These are phyloP conservation scores for Colletotrichum eleusines DNA, from an alignment of 2,329 filamentous ascomycete genomes.

Conservation along the genomic window DNA sequence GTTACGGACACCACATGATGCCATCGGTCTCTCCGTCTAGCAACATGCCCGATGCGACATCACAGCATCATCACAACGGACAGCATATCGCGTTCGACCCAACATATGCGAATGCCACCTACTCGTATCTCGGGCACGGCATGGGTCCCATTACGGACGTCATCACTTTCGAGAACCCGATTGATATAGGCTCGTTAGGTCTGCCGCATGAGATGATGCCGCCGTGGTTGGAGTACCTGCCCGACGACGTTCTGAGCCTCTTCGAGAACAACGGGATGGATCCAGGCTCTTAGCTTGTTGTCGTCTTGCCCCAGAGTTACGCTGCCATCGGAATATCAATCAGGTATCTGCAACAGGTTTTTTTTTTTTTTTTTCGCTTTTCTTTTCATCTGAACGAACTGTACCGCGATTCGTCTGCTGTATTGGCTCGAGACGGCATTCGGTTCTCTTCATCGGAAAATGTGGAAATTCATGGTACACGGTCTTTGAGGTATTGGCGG, in stretches of 20 bases:
- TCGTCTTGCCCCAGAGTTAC: too few relatives aligned
- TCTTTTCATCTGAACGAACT: not conserved
- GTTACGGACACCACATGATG: slow-evolving; percentile 57
- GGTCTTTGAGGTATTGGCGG: not conserved
- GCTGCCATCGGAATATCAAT: not conserved
- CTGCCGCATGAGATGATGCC: slow-evolving; percentile 74
- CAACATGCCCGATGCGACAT: slow-evolving; percentile 52
- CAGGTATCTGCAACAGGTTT: not conserved
- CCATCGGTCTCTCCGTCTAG: slow-evolving; percentile 57
- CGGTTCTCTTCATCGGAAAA: not conserved
- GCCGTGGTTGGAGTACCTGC: slow-evolving; percentile 79
- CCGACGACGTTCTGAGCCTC: slow-evolving; percentile 72
- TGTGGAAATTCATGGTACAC: not conserved
- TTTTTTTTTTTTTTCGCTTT: too few relatives aligned
- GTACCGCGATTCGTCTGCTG: too few relatives aligned
- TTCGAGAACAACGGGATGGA: slow-evolving; percentile 54
- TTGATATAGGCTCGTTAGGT: slow-evolving; percentile 78
- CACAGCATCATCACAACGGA: slow-evolving; percentile 33
- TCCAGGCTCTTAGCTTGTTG: slow-evolving; percentile 16
- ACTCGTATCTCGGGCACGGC: slow-evolving; percentile 45
- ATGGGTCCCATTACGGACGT: slow-evolving; percentile 53
- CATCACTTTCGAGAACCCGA: slow-evolving; percentile 81
- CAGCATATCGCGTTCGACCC: slow-evolving; percentile 28
- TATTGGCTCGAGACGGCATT: not conserved
- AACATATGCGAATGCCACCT: slow-evolving; percentile 25